Evolutionary conservation across 306 rosid species (phyloP).

Genomic region (Fagus crenata): DNA sequence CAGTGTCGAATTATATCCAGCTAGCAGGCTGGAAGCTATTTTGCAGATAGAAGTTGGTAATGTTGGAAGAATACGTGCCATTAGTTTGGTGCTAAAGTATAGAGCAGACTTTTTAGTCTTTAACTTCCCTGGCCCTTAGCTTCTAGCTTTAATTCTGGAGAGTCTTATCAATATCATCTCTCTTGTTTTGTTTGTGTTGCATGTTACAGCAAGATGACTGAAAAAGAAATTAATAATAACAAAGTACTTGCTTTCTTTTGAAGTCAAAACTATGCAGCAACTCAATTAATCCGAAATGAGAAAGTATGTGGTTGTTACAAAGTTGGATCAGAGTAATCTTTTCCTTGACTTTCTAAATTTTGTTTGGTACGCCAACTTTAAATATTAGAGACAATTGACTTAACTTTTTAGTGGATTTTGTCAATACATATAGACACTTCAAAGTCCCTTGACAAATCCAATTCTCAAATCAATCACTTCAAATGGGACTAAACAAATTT

Average conservation of each 20-base stretch:
- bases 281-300: slow-evolving; percentile 30
- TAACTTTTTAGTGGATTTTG: slow-evolving; percentile 43
- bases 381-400: slow-evolving; percentile 13
- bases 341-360: slow-evolving; percentile 49
- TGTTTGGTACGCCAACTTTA: slow-evolving; percentile 33
- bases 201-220: background rate
- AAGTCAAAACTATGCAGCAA: slow-evolving; percentile 43
- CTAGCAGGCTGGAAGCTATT: too few relatives aligned
- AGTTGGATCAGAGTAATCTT: slow-evolving; percentile 32
- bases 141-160: too few relatives aligned
- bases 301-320: slow-evolving; percentile 39
- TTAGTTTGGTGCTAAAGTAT: too few relatives aligned
- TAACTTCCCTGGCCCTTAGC: too few relatives aligned
- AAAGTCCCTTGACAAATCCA: slow-evolving; percentile 31
- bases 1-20: background rate
- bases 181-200: background rate
- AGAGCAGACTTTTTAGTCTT: too few relatives aligned
- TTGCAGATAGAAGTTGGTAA: too few relatives aligned
- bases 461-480: slow-evolving; percentile 27
- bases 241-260: slow-evolving; percentile 13
- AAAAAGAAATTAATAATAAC: background rate
- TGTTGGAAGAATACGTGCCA: too few relatives aligned
- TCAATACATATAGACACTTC: slow-evolving; percentile 42
- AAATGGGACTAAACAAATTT: too few relatives aligned
- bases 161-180: too few relatives aligned